Percentiles rank a stretch among this genome's conserved stretches.
Evolutionary conservation across 148 eudicot species (phyloP).

Genomic region (Heliamphora exappendiculata): DNA sequence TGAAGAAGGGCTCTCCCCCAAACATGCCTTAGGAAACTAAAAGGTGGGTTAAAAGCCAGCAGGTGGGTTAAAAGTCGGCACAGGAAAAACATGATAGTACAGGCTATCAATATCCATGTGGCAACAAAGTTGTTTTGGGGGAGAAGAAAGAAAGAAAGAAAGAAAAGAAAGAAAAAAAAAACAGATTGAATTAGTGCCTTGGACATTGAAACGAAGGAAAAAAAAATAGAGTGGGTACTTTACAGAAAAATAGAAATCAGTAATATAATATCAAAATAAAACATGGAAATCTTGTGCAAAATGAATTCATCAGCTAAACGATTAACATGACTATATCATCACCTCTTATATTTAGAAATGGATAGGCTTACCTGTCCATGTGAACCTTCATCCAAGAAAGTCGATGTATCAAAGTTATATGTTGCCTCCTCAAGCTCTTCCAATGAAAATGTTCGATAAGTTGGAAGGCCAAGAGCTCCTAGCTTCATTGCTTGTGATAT

Average conservation of each 20-base stretch:
- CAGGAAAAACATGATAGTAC: no score
- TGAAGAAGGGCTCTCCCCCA: no score
- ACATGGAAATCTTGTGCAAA: not conserved
- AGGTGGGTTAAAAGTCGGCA: no score
- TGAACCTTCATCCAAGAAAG: slow-evolving; percentile 80
- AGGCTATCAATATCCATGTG: not conserved
- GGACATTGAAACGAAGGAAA: not conserved
- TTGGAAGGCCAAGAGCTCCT: slow-evolving; percentile 71
- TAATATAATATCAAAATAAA: not conserved
- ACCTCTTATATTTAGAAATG: not conserved
- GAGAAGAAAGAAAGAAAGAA: no score
- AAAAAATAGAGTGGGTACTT: not conserved
- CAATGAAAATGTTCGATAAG: slow-evolving; percentile 65
- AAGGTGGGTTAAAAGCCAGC: no score
- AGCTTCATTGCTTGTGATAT: slow-evolving; percentile 72
- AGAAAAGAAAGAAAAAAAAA: no score
- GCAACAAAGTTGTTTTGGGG: not conserved
- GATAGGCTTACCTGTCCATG: slow-evolving; percentile 61
- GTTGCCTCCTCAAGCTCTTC: slow-evolving; percentile 91
- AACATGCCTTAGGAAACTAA: no score
- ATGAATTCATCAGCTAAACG: not conserved
- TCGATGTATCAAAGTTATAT: slow-evolving; percentile 55
- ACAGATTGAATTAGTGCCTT: not conserved
- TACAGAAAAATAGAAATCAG: not conserved
- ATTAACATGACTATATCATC: not conserved